Base-by-base conservation (phyloP, 176 grass and related monocot species). In the Oropetium thomaeum region DNA sequence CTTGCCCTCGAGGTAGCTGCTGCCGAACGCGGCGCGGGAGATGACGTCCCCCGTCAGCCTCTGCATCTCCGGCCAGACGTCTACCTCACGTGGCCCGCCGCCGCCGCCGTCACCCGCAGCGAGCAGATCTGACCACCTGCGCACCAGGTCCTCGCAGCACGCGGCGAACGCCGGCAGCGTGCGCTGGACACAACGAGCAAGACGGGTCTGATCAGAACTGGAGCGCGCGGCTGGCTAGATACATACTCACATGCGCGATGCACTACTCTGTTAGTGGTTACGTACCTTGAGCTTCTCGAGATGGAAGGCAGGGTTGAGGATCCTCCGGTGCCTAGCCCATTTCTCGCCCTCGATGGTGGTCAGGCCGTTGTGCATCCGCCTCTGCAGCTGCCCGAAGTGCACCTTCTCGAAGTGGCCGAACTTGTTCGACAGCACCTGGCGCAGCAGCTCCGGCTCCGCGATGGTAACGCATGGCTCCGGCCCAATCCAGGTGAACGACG, bases 281-380 rank as follows among this genome's bases (percentile, higher is more conserved):
- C n/a, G n/a, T n/a, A n/a, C 74, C 84, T 91, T 91, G 27, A 87
- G 68, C 39, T 78, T 91, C 28, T 91, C 76, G 22, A 84, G n/a
- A 19, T 87, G 89, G 62, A 91, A 91, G 20, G 84, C 84, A 5
- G 84, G 84, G 27, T 47, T 84, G 62, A 91, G 14, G 61, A 91
- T 84, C 66, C 65, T 87, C 4, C 89, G 40, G 34, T 91, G 84
- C 65, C 45, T 84, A 4, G 65, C 65, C 89, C 84, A 91, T 60
- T 87, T 87, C 23, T 55, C 65, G 6, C 84, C 89, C 65, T 84
- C 15, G 58, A 84, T 58, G 14, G 5, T 37, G 13, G 27, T 11
- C 2, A 87, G n/a, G 3, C 84, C 84, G 33, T 13, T 5, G 13
- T 30, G 22, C 30, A 84, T 64, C 27, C 67, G 62, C 28, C 32